phyloP scores from a whole-genome alignment of 78 protist species.

The Guillardia theta region DNA sequence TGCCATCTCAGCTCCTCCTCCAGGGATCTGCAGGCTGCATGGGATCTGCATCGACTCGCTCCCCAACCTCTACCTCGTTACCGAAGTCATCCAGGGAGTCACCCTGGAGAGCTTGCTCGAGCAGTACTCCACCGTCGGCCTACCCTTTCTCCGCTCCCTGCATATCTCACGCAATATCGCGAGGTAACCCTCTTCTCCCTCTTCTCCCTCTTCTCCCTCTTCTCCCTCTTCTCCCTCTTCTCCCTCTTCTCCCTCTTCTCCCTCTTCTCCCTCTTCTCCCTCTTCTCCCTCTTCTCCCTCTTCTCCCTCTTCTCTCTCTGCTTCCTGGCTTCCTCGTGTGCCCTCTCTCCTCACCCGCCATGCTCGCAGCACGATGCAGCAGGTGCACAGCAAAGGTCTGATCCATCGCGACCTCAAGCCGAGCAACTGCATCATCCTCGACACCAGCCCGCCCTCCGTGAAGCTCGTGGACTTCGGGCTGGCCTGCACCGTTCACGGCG shows the following conservation, averaged over 20 bases:
- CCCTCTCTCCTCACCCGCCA: neutral
- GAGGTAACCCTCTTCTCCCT: neutral
- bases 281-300: neutral
- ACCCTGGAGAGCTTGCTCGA: neutral
- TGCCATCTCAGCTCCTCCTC: no score
- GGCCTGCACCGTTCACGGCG: neutral
- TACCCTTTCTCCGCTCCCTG: neutral
- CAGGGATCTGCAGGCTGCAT: neutral
- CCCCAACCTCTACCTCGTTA: neutral
- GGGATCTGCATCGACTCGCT: conserved; percentile 19
- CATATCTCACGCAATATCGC: neutral
- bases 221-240: neutral
- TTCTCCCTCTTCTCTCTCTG: neutral
- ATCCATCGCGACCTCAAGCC: neutral
- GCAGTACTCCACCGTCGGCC: neutral
- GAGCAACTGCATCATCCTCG: neutral
- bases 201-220: neutral
- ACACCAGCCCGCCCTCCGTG: neutral
- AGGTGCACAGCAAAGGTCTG: neutral
- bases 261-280: neutral
- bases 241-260: neutral
- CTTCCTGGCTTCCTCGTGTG: neutral
- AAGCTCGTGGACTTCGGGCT: neutral
- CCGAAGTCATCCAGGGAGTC: neutral
- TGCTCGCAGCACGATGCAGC: neutral